A percentile compares a stretch with the other conserved stretches of the same genome.
Conservation (phyloP, 2,329 filamentous ascomycete genomes). For the Botrytis sinoallii region DNA sequence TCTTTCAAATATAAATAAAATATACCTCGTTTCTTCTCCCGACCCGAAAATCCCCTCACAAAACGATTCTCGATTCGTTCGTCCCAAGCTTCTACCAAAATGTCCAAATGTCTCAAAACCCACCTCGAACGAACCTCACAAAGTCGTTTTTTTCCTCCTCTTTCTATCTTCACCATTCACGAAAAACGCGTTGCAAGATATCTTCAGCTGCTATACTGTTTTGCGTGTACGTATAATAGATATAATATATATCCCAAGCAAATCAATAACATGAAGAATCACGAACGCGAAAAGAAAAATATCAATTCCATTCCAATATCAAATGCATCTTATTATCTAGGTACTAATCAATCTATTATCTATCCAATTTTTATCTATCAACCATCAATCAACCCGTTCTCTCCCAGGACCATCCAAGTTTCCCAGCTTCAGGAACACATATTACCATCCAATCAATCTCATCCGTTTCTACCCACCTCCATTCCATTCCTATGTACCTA, state of each 20-base stretch:
- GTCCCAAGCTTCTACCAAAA: conserved; percentile 14
- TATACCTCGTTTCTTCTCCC: neutral
- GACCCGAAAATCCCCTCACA: neutral
- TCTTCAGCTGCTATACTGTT: neutral
- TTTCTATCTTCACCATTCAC: neutral
- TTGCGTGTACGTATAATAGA: neutral
- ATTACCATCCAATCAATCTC: neutral
- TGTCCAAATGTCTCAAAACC: conserved; percentile 16
- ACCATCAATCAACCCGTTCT: neutral
- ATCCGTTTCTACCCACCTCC: neutral
- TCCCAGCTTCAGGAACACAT: conserved; percentile 1
- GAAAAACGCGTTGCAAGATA: neutral
- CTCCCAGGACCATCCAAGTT: conserved; percentile 1
- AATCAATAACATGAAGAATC: neutral
- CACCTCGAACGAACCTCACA: neutral
- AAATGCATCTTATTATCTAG: conserved; percentile 1
- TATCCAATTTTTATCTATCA: neutral
- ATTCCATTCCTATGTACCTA: neutral
- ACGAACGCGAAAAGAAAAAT: neutral
- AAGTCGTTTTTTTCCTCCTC: neutral
- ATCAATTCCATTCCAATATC: neutral
- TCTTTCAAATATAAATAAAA: neutral
- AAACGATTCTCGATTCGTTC: neutral
- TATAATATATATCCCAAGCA: neutral
- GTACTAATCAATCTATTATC: neutral